Percentiles rank a stretch among this genome's conserved stretches.
These are phyloP conservation scores for Saccharomyces hybrid DNA, from an alignment of 1,139 yeast species.

Conservation along the genomic window DNA sequence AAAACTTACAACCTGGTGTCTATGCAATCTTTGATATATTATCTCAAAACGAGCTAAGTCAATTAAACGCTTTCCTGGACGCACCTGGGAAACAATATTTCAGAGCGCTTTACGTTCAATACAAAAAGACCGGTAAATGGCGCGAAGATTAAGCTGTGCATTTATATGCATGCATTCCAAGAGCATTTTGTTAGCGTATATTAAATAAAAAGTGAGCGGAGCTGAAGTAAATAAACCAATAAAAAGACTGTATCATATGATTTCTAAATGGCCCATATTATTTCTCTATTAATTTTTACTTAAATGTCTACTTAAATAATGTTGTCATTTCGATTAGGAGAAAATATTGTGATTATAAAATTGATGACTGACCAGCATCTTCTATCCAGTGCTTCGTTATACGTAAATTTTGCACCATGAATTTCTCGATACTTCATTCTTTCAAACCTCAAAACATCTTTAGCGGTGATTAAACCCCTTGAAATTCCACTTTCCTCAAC, in stretches of 20 bases:
- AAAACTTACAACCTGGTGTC: constrained; percentile 49
- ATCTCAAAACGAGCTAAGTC: constrained; percentile 56
- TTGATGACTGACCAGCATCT: constrained; percentile 19
- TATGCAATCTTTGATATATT: constrained; percentile 62
- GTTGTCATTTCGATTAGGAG: background rate
- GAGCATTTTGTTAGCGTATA: no score
- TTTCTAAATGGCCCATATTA: no score
- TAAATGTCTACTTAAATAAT: background rate
- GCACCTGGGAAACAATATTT: constrained; percentile 61
- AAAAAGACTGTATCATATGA: no score
- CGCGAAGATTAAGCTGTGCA: no score
- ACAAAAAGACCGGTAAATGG: constrained; percentile 81
- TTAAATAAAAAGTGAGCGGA: no score
- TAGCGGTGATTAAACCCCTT: constrained; percentile 60
- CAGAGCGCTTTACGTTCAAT: constrained; percentile 61
- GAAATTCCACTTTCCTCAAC: constrained; percentile 50
- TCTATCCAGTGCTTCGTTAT: constrained; percentile 22
- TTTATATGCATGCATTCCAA: no score
- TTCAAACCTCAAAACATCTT: constrained; percentile 53
- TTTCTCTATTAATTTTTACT: no score
- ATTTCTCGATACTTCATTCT: constrained; percentile 23
- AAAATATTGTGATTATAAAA: constrained; percentile 11
- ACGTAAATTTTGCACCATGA: constrained; percentile 24
- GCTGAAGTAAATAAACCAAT: no score
- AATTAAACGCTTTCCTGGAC: constrained; percentile 67